phyloP scores from a whole-genome alignment of 495 filamentous ascomycete genomes.

The Annulohypoxylon stygium region DNA sequence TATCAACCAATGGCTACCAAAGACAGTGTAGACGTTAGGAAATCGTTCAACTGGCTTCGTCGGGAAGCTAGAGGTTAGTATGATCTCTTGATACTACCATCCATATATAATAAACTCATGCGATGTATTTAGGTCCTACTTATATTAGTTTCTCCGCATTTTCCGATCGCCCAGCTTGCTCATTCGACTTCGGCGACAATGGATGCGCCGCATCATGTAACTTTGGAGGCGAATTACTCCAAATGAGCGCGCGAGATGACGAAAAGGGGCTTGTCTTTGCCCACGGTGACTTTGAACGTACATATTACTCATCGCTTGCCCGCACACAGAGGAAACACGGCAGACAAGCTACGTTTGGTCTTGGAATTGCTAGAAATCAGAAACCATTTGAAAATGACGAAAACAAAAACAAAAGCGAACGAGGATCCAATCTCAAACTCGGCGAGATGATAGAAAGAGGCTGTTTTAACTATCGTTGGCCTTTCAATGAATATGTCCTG shows the following conservation, averaged over 20 bases:
- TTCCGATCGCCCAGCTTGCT: slow-evolving; percentile 35
- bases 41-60: slow-evolving; percentile 23
- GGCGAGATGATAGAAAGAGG: slow-evolving; percentile 39
- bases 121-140: slow-evolving; percentile 31
- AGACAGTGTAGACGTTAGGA: background rate
- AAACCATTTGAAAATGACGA: background rate
- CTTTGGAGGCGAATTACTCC: slow-evolving; percentile 43
- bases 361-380: slow-evolving; percentile 20
- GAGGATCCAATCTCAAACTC: slow-evolving; percentile 32
- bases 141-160: slow-evolving; percentile 44
- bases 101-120: too few relatives aligned
- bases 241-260: slow-evolving; percentile 33
- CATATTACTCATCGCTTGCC: slow-evolving; percentile 38
- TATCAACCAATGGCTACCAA: slow-evolving; percentile 3
- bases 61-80: slow-evolving; percentile 16
- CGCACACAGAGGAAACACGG: slow-evolving; percentile 32
- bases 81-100: background rate
- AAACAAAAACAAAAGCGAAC: background rate
- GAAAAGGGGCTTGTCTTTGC: slow-evolving; percentile 39
- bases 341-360: slow-evolving; percentile 36
- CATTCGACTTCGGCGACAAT: slow-evolving; percentile 47
- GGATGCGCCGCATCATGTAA: slow-evolving; percentile 41
- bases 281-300: slow-evolving; percentile 34
- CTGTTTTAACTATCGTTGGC: slow-evolving; percentile 47
- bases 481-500: slow-evolving; percentile 39